Evolutionary conservation across 2,329 filamentous ascomycete genomes (phyloP).

Genomic region (Aaosphaeria pasadenensis): DNA sequence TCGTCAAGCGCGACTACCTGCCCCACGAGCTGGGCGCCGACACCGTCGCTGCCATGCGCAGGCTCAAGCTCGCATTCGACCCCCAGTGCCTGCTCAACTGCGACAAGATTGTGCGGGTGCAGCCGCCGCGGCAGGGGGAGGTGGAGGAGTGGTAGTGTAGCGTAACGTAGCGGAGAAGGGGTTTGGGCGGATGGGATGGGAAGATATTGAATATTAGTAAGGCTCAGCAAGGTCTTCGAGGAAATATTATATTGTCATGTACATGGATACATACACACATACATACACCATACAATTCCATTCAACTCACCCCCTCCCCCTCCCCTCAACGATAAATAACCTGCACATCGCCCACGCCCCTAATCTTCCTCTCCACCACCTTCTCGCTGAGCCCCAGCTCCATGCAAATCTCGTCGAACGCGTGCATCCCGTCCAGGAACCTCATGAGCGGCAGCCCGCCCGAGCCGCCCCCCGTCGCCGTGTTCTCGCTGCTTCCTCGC

Average conservation of each 20-base stretch:
- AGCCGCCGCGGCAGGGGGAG: conserved; percentile 49
- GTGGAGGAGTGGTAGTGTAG: conserved; percentile 42
- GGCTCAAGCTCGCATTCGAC: conserved; percentile 79
- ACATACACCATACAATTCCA: too few species aligned
- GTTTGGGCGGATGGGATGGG: too few species aligned
- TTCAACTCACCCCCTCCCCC: too few species aligned
- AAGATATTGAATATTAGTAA: too few species aligned
- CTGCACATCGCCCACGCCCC: conserved; percentile 39
- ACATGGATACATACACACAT: too few species aligned
- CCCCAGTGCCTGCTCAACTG: conserved; percentile 66
- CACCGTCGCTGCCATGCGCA: conserved; percentile 80
- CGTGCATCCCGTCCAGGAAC: conserved; percentile 72
- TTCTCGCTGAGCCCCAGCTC: conserved; percentile 69
- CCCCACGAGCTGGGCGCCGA: conserved; percentile 70
- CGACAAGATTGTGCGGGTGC: conserved; percentile 62
- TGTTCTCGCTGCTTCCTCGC: background rate
- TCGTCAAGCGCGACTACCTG: conserved; percentile 83
- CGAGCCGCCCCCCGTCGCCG: conserved; percentile 10
- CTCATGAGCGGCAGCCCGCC: conserved; percentile 52
- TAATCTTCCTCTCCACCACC: conserved; percentile 67
- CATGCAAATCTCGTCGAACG: conserved; percentile 79
- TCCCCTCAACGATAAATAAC: conserved; percentile 18
- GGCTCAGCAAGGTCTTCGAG: too few species aligned
- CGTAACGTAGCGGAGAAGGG: too few species aligned
- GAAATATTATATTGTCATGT: too few species aligned